Evolutionary conservation across 495 filamentous ascomycete genomes (phyloP).

Genomic region (Aspergillus sparsus): DNA sequence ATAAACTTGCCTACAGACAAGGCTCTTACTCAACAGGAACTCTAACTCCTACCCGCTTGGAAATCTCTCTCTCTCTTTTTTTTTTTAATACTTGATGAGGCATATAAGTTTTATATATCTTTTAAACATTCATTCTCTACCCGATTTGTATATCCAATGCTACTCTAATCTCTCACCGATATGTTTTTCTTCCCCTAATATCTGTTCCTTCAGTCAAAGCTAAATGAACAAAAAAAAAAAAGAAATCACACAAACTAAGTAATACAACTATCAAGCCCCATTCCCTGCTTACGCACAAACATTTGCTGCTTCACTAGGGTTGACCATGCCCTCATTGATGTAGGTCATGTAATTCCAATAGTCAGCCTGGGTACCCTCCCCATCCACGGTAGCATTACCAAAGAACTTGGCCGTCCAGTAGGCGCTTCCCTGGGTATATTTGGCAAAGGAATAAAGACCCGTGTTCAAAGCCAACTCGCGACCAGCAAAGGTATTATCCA

Average conservation of each 20-base stretch:
- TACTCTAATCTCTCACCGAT: no score
- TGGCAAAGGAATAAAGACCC: constrained; percentile 27
- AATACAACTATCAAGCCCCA: background rate
- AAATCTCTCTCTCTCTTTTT: no score
- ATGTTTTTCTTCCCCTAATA: no score
- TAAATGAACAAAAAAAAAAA: background rate
- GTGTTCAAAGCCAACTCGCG: constrained; percentile 28
- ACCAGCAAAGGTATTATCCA: constrained; percentile 25
- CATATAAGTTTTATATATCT: no score
- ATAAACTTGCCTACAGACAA: no score
- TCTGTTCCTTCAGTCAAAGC: background rate
- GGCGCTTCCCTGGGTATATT: constrained; percentile 28
- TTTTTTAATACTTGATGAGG: no score
- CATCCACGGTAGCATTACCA: constrained; percentile 26
- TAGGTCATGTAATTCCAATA: constrained; percentile 32
- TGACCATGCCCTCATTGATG: constrained; percentile 20
- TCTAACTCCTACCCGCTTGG: no score
- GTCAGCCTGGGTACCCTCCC: constrained; percentile 28
- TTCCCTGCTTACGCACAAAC: constrained; percentile 3
- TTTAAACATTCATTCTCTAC: no score
- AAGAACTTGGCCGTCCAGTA: constrained; percentile 34
- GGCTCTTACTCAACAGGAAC: no score
- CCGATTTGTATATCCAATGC: no score
- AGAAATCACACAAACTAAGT: background rate
- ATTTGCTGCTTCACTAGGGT: constrained; percentile 1